Percentiles rank a stretch among this genome's conserved stretches.
Evolutionary conservation across 2,329 filamentous ascomycete species (phyloP).

Genomic region (Gliomastix tumulicola): DNA sequence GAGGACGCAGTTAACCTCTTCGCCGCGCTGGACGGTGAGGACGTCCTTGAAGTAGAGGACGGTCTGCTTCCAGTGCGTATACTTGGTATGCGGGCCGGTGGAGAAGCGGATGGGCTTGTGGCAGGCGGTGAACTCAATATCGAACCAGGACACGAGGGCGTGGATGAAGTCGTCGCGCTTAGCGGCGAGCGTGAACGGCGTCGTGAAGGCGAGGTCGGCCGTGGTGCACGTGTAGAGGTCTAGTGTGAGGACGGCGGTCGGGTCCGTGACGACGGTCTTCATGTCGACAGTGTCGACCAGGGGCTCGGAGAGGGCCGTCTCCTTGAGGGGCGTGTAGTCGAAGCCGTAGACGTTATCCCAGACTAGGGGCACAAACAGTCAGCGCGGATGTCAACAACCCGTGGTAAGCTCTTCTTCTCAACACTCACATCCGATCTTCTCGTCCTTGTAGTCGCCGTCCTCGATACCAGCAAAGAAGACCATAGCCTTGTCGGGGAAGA

Average conservation of each 20-base stretch:
- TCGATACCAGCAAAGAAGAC: conserved; percentile 97
- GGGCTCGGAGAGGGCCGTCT: conserved; percentile 87
- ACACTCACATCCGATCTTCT: conserved; percentile 98
- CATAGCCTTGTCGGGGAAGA: conserved; percentile 98
- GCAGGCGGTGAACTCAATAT: conserved; percentile 96
- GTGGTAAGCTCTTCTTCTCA: too few relatives aligned
- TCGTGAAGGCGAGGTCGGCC: conserved; percentile 76
- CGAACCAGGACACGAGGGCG: conserved; percentile 96
- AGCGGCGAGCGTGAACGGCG: conserved; percentile 67
- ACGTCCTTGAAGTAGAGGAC: conserved; percentile 97
- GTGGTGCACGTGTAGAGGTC: conserved; percentile 88
- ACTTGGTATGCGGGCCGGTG: conserved; percentile 95
- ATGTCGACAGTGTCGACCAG: conserved; percentile 97
- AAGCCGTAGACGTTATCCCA: conserved; percentile 99
- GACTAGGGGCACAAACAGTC: conserved; percentile 48
- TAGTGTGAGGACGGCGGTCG: conserved; percentile 74
- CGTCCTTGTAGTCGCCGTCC: conserved; percentile 98
- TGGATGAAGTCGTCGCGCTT: conserved; percentile 93
- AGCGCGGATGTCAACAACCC: background rate
- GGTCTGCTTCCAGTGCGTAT: conserved; percentile 99
- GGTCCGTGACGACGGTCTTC: conserved; percentile 94
- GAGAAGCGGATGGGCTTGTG: conserved; percentile 98
- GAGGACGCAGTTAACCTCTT: conserved; percentile 67
- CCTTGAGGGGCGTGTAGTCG: conserved; percentile 90
- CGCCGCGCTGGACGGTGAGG: conserved; percentile 81